These are phyloP conservation scores for Pleurotus cornucopiae DNA, from an alignment of 768 basidiomycete species.

Conservation along the genomic window DNA sequence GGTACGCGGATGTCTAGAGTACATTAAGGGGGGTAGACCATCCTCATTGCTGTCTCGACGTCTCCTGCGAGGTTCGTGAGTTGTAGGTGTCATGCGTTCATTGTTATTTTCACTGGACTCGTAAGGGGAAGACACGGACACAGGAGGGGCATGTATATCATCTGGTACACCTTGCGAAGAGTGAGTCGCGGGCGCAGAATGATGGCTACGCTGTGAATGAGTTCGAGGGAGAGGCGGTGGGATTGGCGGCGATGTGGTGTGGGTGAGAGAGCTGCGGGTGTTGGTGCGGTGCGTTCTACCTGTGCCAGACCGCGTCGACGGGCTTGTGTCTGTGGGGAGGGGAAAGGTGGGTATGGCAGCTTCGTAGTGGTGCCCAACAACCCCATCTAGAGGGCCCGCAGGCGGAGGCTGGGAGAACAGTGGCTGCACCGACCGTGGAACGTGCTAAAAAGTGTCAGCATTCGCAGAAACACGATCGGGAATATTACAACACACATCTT, in stretches of 20 bases:
- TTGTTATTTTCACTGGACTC: background rate
- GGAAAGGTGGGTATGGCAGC: background rate
- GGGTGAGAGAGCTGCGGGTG: constrained; percentile 1
- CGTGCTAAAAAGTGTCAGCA: constrained; percentile 17
- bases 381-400: background rate
- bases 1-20: constrained; percentile 30
- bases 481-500: constrained; percentile 43
- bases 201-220: constrained; percentile 1
- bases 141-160: background rate
- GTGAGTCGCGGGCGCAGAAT: background rate
- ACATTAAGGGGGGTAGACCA: constrained; percentile 13
- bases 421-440: constrained; percentile 21
- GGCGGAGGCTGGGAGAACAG: constrained; percentile 15
- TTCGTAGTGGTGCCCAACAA: background rate
- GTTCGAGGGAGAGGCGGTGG: background rate
- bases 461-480: background rate
- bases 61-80: no score
- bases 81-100: background rate
- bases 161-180: background rate
- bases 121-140: no score
- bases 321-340: background rate
- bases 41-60: background rate
- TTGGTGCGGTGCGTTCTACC: background rate
- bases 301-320: background rate
- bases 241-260: background rate